These are phyloP conservation scores for Bothriochloa decipiens DNA, from an alignment of 176 grass and related monocot species.

Conservation along the genomic window DNA sequence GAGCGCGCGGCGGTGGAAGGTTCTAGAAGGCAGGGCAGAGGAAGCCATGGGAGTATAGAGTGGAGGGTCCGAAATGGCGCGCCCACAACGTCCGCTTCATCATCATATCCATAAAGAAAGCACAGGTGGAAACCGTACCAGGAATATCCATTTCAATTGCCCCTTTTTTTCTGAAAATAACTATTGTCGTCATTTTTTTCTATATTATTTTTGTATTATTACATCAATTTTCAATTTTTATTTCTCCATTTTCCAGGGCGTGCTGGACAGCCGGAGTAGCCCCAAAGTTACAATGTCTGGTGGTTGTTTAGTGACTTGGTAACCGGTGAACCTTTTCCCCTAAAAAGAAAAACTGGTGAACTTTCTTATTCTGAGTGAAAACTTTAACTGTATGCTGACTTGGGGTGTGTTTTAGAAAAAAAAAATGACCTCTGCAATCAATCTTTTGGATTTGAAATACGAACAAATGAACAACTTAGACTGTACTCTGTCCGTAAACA, in stretches of 20 bases:
- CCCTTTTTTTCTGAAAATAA: background rate
- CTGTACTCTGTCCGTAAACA: too few relatives aligned
- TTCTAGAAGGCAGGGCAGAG: slow-evolving; percentile 43
- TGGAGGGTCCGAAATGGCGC: slow-evolving; percentile 40
- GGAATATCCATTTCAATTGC: slow-evolving; percentile 14
- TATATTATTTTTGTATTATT: background rate
- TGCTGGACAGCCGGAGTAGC: background rate
- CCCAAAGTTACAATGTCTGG: background rate
- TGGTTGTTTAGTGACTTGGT: too few relatives aligned
- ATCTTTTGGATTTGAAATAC: background rate
- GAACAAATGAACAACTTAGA: background rate
- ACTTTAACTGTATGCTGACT: background rate
- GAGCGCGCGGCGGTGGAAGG: background rate
- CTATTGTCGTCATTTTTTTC: background rate
- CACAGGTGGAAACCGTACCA: background rate
- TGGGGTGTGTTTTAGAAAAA: too few relatives aligned
- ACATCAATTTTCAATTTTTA: too few relatives aligned
- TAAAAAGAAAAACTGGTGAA: too few relatives aligned
- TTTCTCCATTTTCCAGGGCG: background rate
- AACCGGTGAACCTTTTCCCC: background rate
- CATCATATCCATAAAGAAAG: slow-evolving; percentile 41
- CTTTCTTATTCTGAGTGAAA: background rate
- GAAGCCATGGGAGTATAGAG: slow-evolving; percentile 33
- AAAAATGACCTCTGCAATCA: background rate
- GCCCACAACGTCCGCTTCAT: slow-evolving; percentile 23